Conservation (phyloP, 2,329 filamentous ascomycete genomes). For the Trichoderma lentiforme region DNA sequence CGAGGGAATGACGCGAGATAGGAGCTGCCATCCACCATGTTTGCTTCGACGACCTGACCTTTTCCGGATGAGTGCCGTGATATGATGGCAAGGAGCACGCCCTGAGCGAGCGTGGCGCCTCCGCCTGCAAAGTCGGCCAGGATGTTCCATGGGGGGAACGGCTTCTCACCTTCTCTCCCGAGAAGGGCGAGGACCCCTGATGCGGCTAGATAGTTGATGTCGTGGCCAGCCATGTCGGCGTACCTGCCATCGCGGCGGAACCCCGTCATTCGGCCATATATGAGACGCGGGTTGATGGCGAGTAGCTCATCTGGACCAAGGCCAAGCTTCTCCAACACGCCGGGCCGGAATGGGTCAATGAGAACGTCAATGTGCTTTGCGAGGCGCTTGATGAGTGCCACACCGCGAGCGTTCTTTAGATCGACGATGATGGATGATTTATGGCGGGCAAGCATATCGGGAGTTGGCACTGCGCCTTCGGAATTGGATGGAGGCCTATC, state of each 20-base stretch:
- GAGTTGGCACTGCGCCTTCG: conserved; percentile 44
- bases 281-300: conserved; percentile 66
- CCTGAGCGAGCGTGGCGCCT: conserved; percentile 76
- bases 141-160: conserved; percentile 78
- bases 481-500: conserved; percentile 60
- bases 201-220: conserved; percentile 94
- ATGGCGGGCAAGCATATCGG: conserved; percentile 73
- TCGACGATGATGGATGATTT: conserved; percentile 80
- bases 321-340: conserved; percentile 80
- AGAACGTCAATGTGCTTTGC: conserved; percentile 73
- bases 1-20: conserved; percentile 79
- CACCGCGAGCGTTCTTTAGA: conserved; percentile 65
- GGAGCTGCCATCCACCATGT: conserved; percentile 89
- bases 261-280: conserved; percentile 84
- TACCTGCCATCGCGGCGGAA: conserved; percentile 87
- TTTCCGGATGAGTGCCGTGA: conserved; percentile 59
- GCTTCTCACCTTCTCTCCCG: conserved; percentile 65
- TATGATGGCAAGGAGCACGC: conserved; percentile 76
- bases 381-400: conserved; percentile 64
- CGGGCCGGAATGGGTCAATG: conserved; percentile 91
- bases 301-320: conserved; percentile 69
- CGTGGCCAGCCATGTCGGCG: conserved; percentile 83
- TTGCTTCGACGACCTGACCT: conserved; percentile 90
- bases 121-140: conserved; percentile 90
- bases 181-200: conserved; percentile 76